Base-by-base conservation (phyloP, 257 asterid genomes). In the Petunia secreta region DNA sequence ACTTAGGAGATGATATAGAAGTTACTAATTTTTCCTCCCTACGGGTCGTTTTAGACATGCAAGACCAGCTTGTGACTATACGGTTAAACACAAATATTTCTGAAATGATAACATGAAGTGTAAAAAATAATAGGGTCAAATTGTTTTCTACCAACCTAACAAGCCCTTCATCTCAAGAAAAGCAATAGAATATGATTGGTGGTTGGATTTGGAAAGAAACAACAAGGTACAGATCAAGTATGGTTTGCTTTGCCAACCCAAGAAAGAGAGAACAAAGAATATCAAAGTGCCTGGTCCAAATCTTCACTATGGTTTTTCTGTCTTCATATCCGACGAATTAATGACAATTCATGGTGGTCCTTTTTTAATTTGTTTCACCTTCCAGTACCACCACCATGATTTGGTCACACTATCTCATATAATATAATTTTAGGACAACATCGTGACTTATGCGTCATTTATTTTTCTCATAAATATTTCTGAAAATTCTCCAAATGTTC, bases 191-290 rank as follows among this genome's bases (percentile, higher is more conserved):
- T 34, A 81, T 83, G 64, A 85, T 85, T 85, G 81, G 91, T 85
- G 78, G 92, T 84, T 85, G 85, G 82, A 60, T 40, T 82, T 73
- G 85, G 80, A 80, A 83, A 82, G 44, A 86, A 83, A 86, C 82
- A 86, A 89, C 46, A 81, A 73, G 44, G 78, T 80, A 85, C 58
- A 81, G 75, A 80, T 81, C 55, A 83, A 79, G 82, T 81, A 25
- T 25, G 75, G 84, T 79, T 86, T 84, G 75, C 75, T 88, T 60
- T 55, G 69, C 39, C 82, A 82, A 84, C 79, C 84, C 80, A 55
- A 65, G 52, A 73, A 74, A 79, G 79, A 3, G 63, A 82, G 84
- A 82, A 82, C 88, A 87, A 82, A 3, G 81, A 82, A 75, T 71
- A 78, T 84, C 75, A 79, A 66, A 77, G 15, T 64, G 36, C n/a